Percentiles rank a stretch among this genome's conserved stretches.
phyloP scores from a whole-genome alignment of 441 rosid genomes.

The Cnidoscolus chayamansa region DNA sequence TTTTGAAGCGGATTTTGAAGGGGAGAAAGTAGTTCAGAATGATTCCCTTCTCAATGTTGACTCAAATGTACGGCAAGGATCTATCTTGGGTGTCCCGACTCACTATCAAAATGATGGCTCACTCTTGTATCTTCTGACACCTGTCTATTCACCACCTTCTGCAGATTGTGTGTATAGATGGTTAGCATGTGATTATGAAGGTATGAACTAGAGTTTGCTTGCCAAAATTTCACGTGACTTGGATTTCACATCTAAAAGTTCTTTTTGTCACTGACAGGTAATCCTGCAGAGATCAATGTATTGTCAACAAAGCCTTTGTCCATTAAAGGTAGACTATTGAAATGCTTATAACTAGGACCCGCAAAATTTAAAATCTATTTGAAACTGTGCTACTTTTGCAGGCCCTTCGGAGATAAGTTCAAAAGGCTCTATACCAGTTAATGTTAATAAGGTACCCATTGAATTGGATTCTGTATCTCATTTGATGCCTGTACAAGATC shows the following conservation, averaged over 20 bases:
- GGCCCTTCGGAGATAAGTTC: constrained; percentile 39
- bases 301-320: constrained; percentile 26
- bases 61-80: constrained; percentile 35
- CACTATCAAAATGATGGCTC: constrained; percentile 80
- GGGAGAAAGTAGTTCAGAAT: constrained; percentile 29
- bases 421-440: constrained; percentile 33
- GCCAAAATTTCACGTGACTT: constrained; percentile 13
- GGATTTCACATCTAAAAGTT: constrained; percentile 18
- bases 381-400: constrained; percentile 26
- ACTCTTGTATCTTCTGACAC: constrained; percentile 59
- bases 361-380: constrained; percentile 14
- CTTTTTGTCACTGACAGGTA: constrained; percentile 33
- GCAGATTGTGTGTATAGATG: constrained; percentile 56
- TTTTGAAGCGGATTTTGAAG: constrained; percentile 33
- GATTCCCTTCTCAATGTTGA: constrained; percentile 18
- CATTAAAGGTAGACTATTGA: constrained; percentile 34
- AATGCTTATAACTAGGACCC: constrained; percentile 15
- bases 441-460: constrained; percentile 25
- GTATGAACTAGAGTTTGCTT: constrained; percentile 36
- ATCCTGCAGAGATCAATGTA: constrained; percentile 27
- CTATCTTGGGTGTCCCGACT: constrained; percentile 54
- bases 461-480: constrained; percentile 34
- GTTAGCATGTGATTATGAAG: constrained; percentile 45
- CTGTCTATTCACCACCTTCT: constrained; percentile 70
- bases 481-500: constrained; percentile 29